Conservation (phyloP, 768 basidiomycete species). For the Fistulinella prunicolor region DNA sequence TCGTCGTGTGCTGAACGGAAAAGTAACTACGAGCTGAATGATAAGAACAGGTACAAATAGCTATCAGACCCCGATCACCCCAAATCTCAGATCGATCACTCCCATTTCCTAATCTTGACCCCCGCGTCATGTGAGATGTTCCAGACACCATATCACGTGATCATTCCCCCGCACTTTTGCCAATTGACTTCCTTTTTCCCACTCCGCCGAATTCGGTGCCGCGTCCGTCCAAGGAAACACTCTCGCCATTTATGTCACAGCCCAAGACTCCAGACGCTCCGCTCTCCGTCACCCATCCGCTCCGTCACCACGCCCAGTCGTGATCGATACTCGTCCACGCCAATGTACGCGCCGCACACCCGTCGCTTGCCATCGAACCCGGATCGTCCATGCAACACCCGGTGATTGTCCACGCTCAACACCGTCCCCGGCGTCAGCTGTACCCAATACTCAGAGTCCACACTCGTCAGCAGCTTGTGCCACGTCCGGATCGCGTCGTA, state of each 20-base stretch:
- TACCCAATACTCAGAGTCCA: conserved; percentile 90
- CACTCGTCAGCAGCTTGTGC: conserved; percentile 69
- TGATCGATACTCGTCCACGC: conserved; percentile 85
- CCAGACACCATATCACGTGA: conserved; percentile 20
- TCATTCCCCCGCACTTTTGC: conserved; percentile 19
- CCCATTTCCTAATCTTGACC: conserved; percentile 2
- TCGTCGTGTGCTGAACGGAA: conserved; percentile 6
- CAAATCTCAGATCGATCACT: conserved; percentile 20
- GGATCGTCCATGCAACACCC: conserved; percentile 93
- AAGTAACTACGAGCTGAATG: conserved; percentile 4
- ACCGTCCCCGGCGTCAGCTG: conserved; percentile 86
- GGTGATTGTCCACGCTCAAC: conserved; percentile 91
- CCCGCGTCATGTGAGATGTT: conserved; percentile 17
- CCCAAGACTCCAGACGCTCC: conserved; percentile 57
- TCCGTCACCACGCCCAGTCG: conserved; percentile 67
- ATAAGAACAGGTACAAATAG: conserved; percentile 27
- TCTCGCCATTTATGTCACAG: conserved; percentile 35
- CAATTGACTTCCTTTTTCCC: conserved; percentile 15
- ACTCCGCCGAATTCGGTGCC: conserved; percentile 21
- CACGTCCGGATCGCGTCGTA: conserved; percentile 81
- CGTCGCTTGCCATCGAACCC: conserved; percentile 82
- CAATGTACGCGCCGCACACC: conserved; percentile 96
- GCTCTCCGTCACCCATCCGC: conserved; percentile 39
- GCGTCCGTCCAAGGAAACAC: conserved; percentile 1
- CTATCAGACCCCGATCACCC: conserved; percentile 16